Evolutionary conservation across 192 early-diverging fungal species (phyloP), one percentile per base, ranked within the genome.

Genomic region (Coemansia sp.): DNA sequence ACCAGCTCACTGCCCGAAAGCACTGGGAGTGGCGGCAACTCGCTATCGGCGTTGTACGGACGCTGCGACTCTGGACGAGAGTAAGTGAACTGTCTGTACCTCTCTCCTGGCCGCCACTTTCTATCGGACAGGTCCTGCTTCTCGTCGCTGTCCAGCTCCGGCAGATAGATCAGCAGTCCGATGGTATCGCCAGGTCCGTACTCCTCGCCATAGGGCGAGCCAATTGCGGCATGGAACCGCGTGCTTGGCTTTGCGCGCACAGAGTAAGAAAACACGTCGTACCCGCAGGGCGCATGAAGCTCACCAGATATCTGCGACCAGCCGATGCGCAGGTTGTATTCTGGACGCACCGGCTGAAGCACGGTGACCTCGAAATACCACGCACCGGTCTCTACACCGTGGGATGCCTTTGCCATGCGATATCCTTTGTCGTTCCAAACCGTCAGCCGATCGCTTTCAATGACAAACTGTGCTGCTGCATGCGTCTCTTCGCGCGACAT

Each of bases 251-350:
- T 75, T 59, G 86, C 87, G 51, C 92, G 86, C 72, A 85, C 87
- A 52, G 86, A 87, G 68, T 92, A 93, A 45, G 86, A 86, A 61
- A 91, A 93, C 61, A 83, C 77, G 67, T 93, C 92, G 61, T 84
- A 89, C 1, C 92, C 92, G 48, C 90, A 92, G 18, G 91, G 90
- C 6, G 88, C 92, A 52, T 93, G 90, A 18, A 92, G 76, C 62
- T 91, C 89, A 8, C 91, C 92, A 28, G 86, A 87, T 67, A 93
- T 93, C 78, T 91, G 90, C 15, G 88, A 87, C 88, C 88, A 93
- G 4, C 92, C 92, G 32, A 93, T 86, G 9, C 91, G 86, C 65
- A 76, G 75, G 70, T 91, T 87, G 32, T 85, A 89, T 56, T 79
- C 72, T 41, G 86, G 81, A n/a, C 75, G 71, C 33, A 81, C 67